Evolutionary conservation across 2,329 filamentous ascomycete species (phyloP).

Genomic region (Zelopaecilomyces penicillatus): DNA sequence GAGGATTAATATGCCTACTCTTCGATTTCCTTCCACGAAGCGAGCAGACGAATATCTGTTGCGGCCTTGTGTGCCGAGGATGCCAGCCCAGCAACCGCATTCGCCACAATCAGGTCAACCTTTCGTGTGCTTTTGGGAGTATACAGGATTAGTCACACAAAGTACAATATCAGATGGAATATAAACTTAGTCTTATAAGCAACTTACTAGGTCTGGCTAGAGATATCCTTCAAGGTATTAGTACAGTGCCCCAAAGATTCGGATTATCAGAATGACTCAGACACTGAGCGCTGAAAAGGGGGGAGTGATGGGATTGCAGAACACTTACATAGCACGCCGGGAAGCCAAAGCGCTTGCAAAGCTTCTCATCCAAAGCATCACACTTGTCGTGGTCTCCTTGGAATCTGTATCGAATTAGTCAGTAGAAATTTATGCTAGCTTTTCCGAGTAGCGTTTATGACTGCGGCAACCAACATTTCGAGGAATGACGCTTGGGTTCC

Average conservation of each 20-base stretch:
- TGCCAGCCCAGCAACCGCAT: conserved; percentile 69
- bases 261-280: neutral
- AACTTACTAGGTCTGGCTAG: conserved; percentile 50
- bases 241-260: neutral
- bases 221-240: conserved; percentile 30
- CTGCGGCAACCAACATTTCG: conserved; percentile 12
- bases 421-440: neutral
- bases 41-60: conserved; percentile 65
- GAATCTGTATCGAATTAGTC: conserved; percentile 23
- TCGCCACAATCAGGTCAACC: conserved; percentile 69
- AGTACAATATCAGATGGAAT: neutral
- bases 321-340: conserved; percentile 30
- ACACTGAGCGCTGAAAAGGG: neutral
- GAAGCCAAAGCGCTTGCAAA: conserved; percentile 50
- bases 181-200: neutral
- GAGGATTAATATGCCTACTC: conserved; percentile 30
- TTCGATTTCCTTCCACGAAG: conserved; percentile 73
- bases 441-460: neutral
- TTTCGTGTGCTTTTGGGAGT: conserved; percentile 49
- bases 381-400: conserved; percentile 39
- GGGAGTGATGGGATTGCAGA: neutral
- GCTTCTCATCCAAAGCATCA: conserved; percentile 45
- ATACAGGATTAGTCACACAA: neutral
- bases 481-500: conserved; percentile 70
- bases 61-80: conserved; percentile 66